These are phyloP conservation scores for Citrus glauca DNA, from an alignment of 345 rosid species.

Conservation along the genomic window DNA sequence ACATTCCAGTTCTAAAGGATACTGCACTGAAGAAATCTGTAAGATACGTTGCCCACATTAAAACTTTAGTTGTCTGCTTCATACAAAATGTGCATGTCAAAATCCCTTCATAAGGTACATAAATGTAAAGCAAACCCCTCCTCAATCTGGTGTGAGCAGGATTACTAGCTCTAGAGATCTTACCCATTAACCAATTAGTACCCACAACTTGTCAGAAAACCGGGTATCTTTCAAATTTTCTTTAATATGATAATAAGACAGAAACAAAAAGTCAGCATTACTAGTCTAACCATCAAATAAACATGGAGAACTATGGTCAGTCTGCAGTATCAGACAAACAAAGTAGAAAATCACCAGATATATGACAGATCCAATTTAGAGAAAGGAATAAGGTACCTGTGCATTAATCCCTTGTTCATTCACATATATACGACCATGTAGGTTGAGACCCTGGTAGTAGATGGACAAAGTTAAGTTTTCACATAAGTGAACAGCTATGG, in stretches of 20 bases:
- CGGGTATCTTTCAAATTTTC: not conserved
- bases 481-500: too few species aligned
- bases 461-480: not conserved
- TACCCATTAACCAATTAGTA: not conserved
- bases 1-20: too few species aligned
- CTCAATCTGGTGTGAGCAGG: not conserved
- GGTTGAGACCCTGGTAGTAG: slow-evolving; percentile 49
- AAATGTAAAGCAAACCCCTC: not conserved
- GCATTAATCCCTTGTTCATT: slow-evolving; percentile 94
- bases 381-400: slow-evolving; percentile 50
- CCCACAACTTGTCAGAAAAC: not conserved
- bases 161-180: not conserved
- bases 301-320: not conserved
- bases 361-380: not conserved
- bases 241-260: not conserved
- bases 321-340: not conserved
- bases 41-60: too few species aligned
- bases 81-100: too few species aligned
- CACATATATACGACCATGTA: slow-evolving; percentile 77
- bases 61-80: too few species aligned
- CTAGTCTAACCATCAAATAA: not conserved
- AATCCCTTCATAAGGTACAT: too few species aligned
- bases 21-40: too few species aligned
- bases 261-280: not conserved
- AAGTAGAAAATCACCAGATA: not conserved